Evolutionary conservation across 1,284 basidiomycete genomes (phyloP).

Genomic region (Blastosporella zonata): DNA sequence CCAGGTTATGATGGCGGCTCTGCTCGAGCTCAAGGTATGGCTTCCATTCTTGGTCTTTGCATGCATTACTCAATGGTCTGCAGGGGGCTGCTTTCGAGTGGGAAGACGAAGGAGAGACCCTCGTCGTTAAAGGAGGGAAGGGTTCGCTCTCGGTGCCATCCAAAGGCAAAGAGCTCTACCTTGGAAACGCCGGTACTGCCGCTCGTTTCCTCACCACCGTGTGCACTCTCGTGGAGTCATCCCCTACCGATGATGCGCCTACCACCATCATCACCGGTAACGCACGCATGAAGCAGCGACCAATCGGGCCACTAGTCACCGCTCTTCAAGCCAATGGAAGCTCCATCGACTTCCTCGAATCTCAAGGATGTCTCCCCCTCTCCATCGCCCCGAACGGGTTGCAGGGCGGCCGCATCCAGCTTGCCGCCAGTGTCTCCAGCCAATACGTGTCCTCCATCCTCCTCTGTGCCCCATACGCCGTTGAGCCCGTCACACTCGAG

Average conservation of each 20-base stretch:
- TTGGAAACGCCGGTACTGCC: constrained; percentile 97
- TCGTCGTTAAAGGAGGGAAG: constrained; percentile 87
- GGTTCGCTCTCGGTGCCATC: constrained; percentile 79
- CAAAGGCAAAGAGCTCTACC: constrained; percentile 86
- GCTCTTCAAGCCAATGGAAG: constrained; percentile 86
- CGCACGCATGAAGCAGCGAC: constrained; percentile 97
- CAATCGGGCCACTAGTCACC: constrained; percentile 93
- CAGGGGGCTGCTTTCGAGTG: constrained; percentile 82
- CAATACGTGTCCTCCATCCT: constrained; percentile 99
- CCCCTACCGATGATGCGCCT: constrained; percentile 38
- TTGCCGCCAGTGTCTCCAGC: constrained; percentile 93
- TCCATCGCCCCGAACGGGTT: constrained; percentile 84
- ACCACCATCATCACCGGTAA: constrained; percentile 92
- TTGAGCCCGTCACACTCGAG: constrained; percentile 80
- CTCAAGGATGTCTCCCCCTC: constrained; percentile 86
- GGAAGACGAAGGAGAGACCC: constrained; percentile 89
- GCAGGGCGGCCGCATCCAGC: constrained; percentile 79
- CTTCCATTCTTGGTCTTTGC: constrained; percentile 2
- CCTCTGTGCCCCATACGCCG: constrained; percentile 93
- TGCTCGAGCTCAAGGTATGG: constrained; percentile 80
- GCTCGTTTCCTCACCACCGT: constrained; percentile 97
- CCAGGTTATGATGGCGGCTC: constrained; percentile 97
- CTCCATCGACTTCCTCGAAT: constrained; percentile 76
- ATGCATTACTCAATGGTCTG: constrained; percentile 14
- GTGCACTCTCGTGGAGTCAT: constrained; percentile 75